phyloP scores from a whole-genome alignment of 352 stramenopile species.

The Thalassiosira exigua region DNA sequence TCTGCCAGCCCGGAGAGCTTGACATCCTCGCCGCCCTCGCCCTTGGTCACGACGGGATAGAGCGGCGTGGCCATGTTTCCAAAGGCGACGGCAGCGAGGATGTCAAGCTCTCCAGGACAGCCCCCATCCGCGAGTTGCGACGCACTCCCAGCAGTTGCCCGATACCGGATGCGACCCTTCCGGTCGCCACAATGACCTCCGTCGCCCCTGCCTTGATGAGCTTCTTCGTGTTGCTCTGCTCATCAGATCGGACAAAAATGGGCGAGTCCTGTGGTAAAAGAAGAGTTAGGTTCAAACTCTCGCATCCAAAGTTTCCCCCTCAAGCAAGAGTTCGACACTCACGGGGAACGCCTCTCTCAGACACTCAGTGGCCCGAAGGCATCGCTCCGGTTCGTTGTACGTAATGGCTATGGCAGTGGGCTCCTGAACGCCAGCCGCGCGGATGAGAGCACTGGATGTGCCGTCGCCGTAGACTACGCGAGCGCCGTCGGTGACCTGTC shows the following conservation, averaged over 20 bases:
- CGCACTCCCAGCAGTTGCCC: conserved; percentile 44
- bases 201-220: conserved; percentile 68
- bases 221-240: conserved; percentile 36
- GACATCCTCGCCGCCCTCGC: conserved; percentile 11
- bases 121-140: conserved; percentile 36
- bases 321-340: too few species aligned
- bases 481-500: too few species aligned
- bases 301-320: too few species aligned
- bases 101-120: conserved; percentile 33
- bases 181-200: conserved; percentile 63
- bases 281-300: too few species aligned
- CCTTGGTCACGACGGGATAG: conserved; percentile 31
- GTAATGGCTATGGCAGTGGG: conserved; percentile 71
- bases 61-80: conserved; percentile 39
- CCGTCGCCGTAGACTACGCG: conserved; percentile 76
- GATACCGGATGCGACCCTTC: conserved; percentile 47
- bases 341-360: too few species aligned
- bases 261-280: too few species aligned
- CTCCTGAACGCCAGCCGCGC: conserved; percentile 68
- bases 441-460: conserved; percentile 49
- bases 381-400: conserved; percentile 47
- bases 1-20: conserved; percentile 40
- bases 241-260: too few species aligned
- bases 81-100: conserved; percentile 22
- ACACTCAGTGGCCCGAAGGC: conserved; percentile 56